These are phyloP conservation scores for Mariannaea sp. DNA, from an alignment of 2,329 filamentous ascomycete species.

Conservation along the genomic window DNA sequence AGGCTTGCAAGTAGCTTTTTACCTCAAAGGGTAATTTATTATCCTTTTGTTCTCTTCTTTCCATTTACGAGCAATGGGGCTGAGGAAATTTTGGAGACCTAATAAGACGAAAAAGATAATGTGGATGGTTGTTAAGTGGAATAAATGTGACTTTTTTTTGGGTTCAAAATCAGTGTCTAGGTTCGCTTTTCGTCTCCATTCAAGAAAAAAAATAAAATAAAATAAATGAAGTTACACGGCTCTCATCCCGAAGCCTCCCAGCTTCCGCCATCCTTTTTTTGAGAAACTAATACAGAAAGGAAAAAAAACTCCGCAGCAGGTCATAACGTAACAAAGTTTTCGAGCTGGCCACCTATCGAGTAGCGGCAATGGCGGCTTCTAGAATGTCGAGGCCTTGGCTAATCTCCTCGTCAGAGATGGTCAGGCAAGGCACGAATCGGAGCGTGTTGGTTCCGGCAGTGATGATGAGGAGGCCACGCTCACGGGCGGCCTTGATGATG, in stretches of 20 bases:
- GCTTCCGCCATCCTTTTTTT: not conserved
- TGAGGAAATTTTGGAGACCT: no score
- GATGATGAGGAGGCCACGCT: constrained; percentile 87
- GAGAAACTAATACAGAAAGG: no score
- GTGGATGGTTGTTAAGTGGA: no score
- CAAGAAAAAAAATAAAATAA: no score
- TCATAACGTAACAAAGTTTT: not conserved
- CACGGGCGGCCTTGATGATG: constrained; percentile 83
- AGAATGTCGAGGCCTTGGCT: constrained; percentile 76
- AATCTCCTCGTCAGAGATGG: constrained; percentile 81
- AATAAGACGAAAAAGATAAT: no score
- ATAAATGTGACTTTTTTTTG: no score
- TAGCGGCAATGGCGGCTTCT: constrained; percentile 64
- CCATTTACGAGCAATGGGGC: no score
- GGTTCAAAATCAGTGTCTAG: constrained; percentile 17
- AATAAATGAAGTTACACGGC: not conserved
- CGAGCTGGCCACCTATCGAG: constrained; percentile 36
- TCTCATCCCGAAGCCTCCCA: not conserved
- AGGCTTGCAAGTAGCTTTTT: no score
- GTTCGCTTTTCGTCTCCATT: constrained; percentile 15
- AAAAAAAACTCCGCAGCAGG: constrained; percentile 11
- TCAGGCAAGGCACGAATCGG: constrained; percentile 86
- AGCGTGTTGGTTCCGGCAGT: constrained; percentile 92
- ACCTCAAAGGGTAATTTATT: no score
- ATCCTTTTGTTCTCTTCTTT: no score